Evolutionary conservation across 805 yeast species (phyloP).

Genomic region (Yarrowia yakushimensis): DNA sequence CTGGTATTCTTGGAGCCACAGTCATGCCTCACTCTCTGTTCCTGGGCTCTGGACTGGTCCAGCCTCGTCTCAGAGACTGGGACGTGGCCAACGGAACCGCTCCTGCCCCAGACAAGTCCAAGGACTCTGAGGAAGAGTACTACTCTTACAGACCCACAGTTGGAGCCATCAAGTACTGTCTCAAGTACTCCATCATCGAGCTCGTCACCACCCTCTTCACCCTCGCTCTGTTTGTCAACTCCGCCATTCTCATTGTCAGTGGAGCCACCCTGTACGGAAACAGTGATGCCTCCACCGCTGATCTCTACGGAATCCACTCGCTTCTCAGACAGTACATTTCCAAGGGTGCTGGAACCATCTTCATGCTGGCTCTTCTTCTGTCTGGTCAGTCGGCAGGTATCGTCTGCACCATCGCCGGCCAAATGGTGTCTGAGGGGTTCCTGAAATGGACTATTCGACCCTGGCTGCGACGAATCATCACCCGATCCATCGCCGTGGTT

Average conservation of each 20-base stretch:
- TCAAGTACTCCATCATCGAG: slow-evolving; percentile 70
- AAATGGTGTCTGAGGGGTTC: slow-evolving; percentile 88
- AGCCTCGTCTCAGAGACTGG: slow-evolving; percentile 74
- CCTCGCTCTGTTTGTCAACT: slow-evolving; percentile 81
- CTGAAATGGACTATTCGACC: slow-evolving; percentile 77
- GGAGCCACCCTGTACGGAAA: slow-evolving; percentile 73
- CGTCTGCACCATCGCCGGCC: slow-evolving; percentile 91
- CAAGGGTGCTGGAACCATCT: slow-evolving; percentile 74
- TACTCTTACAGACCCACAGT: slow-evolving; percentile 62
- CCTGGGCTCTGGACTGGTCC: slow-evolving; percentile 85
- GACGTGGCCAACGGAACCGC: slow-evolving; percentile 62
- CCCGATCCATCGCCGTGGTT: slow-evolving; percentile 72
- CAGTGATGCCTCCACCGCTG: slow-evolving; percentile 71
- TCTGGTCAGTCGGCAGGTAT: slow-evolving; percentile 92
- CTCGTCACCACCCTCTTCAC: slow-evolving; percentile 66
- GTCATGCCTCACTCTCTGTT: slow-evolving; percentile 93
- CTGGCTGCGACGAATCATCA: slow-evolving; percentile 72
- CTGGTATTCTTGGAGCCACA: slow-evolving; percentile 89
- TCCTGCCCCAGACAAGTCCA: neutral
- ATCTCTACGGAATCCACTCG: slow-evolving; percentile 70
- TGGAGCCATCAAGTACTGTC: slow-evolving; percentile 67
- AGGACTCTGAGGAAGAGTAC: neutral
- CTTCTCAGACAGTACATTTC: slow-evolving; percentile 60
- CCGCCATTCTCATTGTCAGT: slow-evolving; percentile 76
- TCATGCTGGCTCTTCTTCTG: slow-evolving; percentile 77